Evolutionary conservation across 2,329 filamentous ascomycete species (phyloP).

Genomic region (Lasiodiplodia citricola): DNA sequence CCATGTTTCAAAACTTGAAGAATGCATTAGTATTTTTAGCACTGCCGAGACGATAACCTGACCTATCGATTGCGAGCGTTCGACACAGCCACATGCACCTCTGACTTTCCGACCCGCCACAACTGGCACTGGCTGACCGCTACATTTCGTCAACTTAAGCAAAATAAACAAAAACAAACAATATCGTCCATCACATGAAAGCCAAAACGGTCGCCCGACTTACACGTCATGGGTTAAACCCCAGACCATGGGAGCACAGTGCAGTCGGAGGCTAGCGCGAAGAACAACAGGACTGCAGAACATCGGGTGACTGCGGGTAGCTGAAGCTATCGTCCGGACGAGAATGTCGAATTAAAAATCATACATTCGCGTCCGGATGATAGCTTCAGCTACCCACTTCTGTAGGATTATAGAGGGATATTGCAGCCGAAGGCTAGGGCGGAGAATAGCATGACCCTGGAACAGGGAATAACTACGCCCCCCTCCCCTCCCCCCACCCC

Average conservation of each 20-base stretch:
- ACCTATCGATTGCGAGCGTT: slow-evolving; percentile 5
- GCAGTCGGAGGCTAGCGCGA: not conserved
- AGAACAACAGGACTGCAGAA: too few relatives aligned
- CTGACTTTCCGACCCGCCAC: not conserved
- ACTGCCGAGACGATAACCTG: not conserved
- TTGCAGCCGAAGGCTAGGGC: too few relatives aligned
- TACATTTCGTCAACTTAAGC: not conserved
- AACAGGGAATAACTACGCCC: too few relatives aligned
- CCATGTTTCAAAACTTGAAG: slow-evolving; percentile 15
- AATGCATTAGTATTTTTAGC: slow-evolving; percentile 24
- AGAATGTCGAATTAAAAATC: too few relatives aligned
- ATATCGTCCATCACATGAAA: not conserved
- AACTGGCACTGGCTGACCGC: not conserved
- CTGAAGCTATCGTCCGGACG: too few relatives aligned
- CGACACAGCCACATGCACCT: slow-evolving; percentile 15
- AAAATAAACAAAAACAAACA: not conserved
- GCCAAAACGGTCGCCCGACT: not conserved
- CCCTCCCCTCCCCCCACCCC: too few relatives aligned
- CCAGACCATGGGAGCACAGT: too few relatives aligned
- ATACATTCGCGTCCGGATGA: not conserved
- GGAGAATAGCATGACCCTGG: too few relatives aligned
- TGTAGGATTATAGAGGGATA: too few relatives aligned
- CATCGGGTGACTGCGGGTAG: too few relatives aligned
- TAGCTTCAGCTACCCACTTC: not conserved
- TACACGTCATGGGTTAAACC: too few relatives aligned